These are phyloP conservation scores for Exsudoporus frostii DNA, from an alignment of 768 basidiomycete genomes.

Conservation along the genomic window DNA sequence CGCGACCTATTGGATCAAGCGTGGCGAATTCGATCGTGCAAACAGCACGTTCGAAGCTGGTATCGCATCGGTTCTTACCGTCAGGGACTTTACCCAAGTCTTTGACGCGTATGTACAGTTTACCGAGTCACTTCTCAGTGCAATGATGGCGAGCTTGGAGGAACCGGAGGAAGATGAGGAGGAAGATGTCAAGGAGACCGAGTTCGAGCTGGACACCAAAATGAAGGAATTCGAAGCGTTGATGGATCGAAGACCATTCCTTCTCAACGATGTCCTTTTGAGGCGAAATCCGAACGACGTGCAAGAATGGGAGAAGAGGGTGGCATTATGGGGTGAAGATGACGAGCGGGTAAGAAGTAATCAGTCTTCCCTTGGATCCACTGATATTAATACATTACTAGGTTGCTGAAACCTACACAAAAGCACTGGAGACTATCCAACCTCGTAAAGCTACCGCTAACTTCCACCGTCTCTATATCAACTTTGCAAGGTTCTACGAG, in stretches of 20 bases:
- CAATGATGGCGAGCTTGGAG: slow-evolving; percentile 83
- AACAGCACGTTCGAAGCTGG: slow-evolving; percentile 87
- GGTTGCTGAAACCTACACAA: slow-evolving; percentile 92
- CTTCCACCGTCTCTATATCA: slow-evolving; percentile 84
- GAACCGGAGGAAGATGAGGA: slow-evolving; percentile 72
- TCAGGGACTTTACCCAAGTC: slow-evolving; percentile 96
- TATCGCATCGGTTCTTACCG: slow-evolving; percentile 78
- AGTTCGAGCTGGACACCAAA: slow-evolving; percentile 77
- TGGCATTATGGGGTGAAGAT: slow-evolving; percentile 89
- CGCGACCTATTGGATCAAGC: slow-evolving; percentile 98
- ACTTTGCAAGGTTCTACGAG: slow-evolving; percentile 98
- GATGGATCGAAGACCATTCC: slow-evolving; percentile 93
- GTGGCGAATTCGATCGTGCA: slow-evolving; percentile 90
- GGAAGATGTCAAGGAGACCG: slow-evolving; percentile 71
- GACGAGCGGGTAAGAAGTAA: slow-evolving; percentile 73
- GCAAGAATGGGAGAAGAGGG: slow-evolving; percentile 98
- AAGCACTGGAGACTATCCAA: slow-evolving; percentile 82
- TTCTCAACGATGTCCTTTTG: slow-evolving; percentile 92
- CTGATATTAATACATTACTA: slow-evolving; percentile 27
- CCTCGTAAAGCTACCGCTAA: slow-evolving; percentile 91
- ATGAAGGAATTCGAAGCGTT: slow-evolving; percentile 94
- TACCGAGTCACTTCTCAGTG: slow-evolving; percentile 82
- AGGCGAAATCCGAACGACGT: slow-evolving; percentile 96
- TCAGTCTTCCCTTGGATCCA: background rate
- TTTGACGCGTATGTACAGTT: slow-evolving; percentile 97